Percentiles rank a stretch among this genome's conserved stretches.
phyloP scores from a whole-genome alignment of 2,329 filamentous ascomycete genomes.

The Colletotrichum horii region DNA sequence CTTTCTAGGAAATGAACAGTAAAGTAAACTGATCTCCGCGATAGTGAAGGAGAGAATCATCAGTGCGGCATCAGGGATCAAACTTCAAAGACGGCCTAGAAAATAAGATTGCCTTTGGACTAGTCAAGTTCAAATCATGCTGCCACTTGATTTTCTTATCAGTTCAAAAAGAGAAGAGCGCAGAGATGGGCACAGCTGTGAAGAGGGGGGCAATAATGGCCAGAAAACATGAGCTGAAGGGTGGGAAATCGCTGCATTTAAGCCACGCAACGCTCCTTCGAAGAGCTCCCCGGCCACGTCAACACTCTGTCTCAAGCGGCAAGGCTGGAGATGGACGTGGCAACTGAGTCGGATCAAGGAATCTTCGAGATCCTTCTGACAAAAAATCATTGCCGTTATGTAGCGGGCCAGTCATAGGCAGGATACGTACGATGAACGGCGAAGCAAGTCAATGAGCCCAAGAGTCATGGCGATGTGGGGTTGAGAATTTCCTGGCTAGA shows the following conservation, averaged over 20 bases:
- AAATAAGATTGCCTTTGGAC: not conserved
- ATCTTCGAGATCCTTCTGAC: not conserved
- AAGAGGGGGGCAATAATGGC: not conserved
- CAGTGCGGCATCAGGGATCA: not conserved
- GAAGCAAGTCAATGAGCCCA: not conserved
- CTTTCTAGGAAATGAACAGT: not conserved
- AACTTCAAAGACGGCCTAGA: not conserved
- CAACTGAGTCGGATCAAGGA: not conserved
- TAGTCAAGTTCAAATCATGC: rapidly evolving
- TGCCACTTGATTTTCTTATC: not conserved
- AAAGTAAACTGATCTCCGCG: not conserved
- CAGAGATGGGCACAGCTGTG: too few relatives aligned
- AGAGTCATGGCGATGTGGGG: slow-evolving; percentile 6
- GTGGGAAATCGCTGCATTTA: not conserved
- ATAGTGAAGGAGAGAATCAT: not conserved
- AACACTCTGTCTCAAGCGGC: not conserved
- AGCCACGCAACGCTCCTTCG: not conserved
- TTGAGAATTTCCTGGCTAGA: not conserved
- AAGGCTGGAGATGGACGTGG: not conserved
- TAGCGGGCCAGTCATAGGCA: not conserved
- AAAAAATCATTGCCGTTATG: not conserved
- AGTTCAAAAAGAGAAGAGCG: not conserved
- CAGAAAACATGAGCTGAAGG: not conserved
- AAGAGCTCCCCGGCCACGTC: not conserved
- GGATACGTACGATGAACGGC: not conserved